Conservation (phyloP, 305 asterid species). For the Solanum aculeatissimum region DNA sequence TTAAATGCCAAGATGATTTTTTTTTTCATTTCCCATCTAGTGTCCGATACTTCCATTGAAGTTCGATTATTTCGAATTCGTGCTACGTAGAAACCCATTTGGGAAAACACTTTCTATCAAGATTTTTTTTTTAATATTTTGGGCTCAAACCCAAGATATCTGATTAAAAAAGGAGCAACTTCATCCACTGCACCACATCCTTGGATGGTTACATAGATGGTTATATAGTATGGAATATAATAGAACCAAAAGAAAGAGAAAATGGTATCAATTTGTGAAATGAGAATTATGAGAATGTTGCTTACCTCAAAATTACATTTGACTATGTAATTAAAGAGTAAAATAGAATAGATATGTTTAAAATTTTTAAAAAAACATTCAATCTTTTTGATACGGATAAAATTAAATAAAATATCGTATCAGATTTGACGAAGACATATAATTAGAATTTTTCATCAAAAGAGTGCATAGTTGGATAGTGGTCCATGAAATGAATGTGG, state of each 20-base stretch:
- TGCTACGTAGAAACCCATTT: too few relatives aligned
- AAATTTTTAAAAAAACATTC: background rate
- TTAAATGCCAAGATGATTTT: background rate
- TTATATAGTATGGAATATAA: background rate
- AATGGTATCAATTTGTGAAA: background rate
- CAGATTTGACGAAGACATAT: background rate
- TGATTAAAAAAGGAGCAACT: too few relatives aligned
- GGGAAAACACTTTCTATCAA: too few relatives aligned
- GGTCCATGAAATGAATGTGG: background rate
- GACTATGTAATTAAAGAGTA: background rate
- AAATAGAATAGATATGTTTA: background rate
- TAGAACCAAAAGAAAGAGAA: background rate
- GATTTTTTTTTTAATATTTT: too few relatives aligned
- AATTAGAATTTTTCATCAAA: background rate
- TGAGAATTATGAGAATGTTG: background rate
- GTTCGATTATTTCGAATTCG: too few relatives aligned
- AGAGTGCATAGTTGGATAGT: background rate
- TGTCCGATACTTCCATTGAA: too few relatives aligned
- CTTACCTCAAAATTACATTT: background rate
- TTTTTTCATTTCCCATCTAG: too few relatives aligned
- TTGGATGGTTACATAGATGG: background rate
- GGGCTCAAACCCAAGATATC: accelerated
- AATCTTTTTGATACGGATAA: background rate
- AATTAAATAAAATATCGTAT: background rate
- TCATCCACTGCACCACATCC: too few relatives aligned